phyloP scores from a whole-genome alignment of 352 stramenopile species.

The Phytopythium sindhum region DNA sequence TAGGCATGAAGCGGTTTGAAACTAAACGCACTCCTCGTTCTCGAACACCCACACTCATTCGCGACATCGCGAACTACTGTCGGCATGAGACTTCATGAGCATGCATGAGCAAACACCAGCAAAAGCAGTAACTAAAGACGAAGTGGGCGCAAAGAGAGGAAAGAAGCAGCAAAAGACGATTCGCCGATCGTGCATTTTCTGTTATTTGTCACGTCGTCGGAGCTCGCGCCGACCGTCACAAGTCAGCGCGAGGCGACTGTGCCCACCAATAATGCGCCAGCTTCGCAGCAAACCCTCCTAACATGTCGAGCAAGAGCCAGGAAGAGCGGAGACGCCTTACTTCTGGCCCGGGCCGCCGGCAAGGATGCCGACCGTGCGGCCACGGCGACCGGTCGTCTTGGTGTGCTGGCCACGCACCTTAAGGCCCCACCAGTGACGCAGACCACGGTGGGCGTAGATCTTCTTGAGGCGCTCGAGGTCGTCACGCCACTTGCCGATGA shows the following conservation, averaged over 20 bases:
- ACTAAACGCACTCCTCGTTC: too few relatives aligned
- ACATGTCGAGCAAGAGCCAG: conserved; percentile 5
- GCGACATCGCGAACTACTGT: too few relatives aligned
- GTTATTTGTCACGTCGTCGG: conserved; percentile 7
- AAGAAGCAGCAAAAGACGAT: conserved; percentile 12
- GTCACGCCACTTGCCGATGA: conserved; percentile 98
- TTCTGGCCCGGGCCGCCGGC: conserved; percentile 44
- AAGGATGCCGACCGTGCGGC: conserved; percentile 78
- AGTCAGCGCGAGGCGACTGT: conserved; percentile 5
- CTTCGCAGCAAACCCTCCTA: conserved; percentile 9
- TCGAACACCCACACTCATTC: too few relatives aligned
- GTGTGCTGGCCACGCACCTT: conserved; percentile 99
- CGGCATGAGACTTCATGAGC: too few relatives aligned
- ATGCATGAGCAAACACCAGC: too few relatives aligned
- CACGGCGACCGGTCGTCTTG: conserved; percentile 98
- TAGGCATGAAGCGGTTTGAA: too few relatives aligned
- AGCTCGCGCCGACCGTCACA: conserved; percentile 7
- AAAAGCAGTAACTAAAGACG: too few relatives aligned
- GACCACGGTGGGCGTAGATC: conserved; percentile 99
- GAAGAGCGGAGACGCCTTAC: conserved; percentile 33
- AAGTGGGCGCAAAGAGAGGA: neutral
- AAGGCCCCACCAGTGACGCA: conserved; percentile 99
- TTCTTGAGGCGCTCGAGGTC: conserved; percentile 99
- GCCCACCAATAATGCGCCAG: conserved; percentile 10
- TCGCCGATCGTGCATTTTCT: conserved; percentile 10